Conservation (phyloP, 345 rosid genomes). For the Sisymbrium irio region DNA sequence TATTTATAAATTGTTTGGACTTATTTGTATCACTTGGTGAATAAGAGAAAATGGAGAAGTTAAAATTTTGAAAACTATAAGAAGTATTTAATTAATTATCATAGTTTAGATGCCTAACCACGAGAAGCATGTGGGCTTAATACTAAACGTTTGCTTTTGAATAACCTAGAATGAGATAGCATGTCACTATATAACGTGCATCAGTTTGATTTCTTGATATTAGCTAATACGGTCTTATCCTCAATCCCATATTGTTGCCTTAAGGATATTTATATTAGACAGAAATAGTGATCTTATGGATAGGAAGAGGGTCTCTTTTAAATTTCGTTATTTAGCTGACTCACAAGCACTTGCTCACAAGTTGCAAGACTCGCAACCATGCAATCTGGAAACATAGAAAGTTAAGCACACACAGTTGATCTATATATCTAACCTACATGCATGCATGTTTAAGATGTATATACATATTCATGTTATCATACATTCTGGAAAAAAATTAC, state of each 20-base stretch:
- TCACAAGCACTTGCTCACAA: too few species aligned
- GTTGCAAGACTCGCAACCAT: background rate
- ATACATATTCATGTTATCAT: background rate
- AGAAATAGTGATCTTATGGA: background rate
- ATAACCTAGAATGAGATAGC: conserved; percentile 32
- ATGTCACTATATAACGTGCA: conserved; percentile 30
- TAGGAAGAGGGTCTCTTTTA: background rate
- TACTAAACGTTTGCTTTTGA: conserved; percentile 30
- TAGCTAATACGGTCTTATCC: conserved; percentile 27
- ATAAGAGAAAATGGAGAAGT: background rate
- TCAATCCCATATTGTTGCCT: conserved; percentile 14
- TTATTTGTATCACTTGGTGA: background rate
- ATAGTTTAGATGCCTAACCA: conserved; percentile 32
- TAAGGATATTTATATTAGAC: background rate
- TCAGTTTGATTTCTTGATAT: conserved; percentile 18
- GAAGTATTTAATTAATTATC: background rate
- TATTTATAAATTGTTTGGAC: background rate
- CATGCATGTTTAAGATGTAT: background rate
- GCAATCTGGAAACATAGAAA: background rate
- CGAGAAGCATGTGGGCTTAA: conserved; percentile 35
- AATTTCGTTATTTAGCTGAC: background rate
- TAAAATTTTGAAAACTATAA: background rate
- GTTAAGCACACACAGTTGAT: background rate
- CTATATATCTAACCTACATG: too few species aligned
- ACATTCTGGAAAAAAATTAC: background rate